These are phyloP conservation scores for Lagenaria siceraria DNA, from an alignment of 306 rosid species.

Conservation along the genomic window DNA sequence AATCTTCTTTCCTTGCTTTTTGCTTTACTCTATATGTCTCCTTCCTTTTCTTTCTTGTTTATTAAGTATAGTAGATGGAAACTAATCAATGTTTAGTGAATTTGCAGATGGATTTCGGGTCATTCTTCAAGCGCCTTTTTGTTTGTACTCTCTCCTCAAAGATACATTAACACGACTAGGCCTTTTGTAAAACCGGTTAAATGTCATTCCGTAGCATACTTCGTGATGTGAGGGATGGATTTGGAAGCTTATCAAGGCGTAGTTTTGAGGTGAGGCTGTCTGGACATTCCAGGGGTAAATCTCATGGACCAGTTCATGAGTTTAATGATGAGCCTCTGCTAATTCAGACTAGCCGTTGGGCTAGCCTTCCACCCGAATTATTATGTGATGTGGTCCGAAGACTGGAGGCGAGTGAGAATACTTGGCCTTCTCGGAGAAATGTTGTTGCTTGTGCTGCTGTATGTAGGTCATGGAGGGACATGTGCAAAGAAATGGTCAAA, in stretches of 20 bases:
- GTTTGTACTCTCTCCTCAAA: slow-evolving; percentile 3
- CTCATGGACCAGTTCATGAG: slow-evolving; percentile 61
- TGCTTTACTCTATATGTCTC: slow-evolving; percentile 49
- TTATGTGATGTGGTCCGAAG: slow-evolving; percentile 66
- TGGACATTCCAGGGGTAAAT: slow-evolving; percentile 57
- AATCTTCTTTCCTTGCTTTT: slow-evolving; percentile 45
- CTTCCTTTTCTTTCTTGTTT: slow-evolving; percentile 39
- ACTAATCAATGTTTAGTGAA: slow-evolving; percentile 28
- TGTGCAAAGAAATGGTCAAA: slow-evolving; percentile 74
- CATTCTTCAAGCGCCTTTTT: slow-evolving; percentile 4
- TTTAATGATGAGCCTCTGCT: slow-evolving; percentile 26
- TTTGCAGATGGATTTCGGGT: slow-evolving; percentile 35
- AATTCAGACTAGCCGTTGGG: slow-evolving; percentile 65
- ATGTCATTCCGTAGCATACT: slow-evolving; percentile 95
- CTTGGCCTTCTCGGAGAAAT: slow-evolving; percentile 75
- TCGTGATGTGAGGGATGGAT: slow-evolving; percentile 75
- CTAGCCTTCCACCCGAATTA: slow-evolving; percentile 80
- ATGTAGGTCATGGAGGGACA: slow-evolving; percentile 88
- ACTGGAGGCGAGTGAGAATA: slow-evolving; percentile 72
- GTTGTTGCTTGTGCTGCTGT: slow-evolving; percentile 81
- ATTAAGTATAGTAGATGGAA: slow-evolving; percentile 26
- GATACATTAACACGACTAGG: slow-evolving; percentile 14
- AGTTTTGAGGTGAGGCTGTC: slow-evolving; percentile 73
- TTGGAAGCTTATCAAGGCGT: slow-evolving; percentile 80
- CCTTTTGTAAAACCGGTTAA: slow-evolving; percentile 19